These are phyloP conservation scores for Aspergillus spinulosporus DNA, from an alignment of 2,329 filamentous ascomycete species.

Conservation along the genomic window DNA sequence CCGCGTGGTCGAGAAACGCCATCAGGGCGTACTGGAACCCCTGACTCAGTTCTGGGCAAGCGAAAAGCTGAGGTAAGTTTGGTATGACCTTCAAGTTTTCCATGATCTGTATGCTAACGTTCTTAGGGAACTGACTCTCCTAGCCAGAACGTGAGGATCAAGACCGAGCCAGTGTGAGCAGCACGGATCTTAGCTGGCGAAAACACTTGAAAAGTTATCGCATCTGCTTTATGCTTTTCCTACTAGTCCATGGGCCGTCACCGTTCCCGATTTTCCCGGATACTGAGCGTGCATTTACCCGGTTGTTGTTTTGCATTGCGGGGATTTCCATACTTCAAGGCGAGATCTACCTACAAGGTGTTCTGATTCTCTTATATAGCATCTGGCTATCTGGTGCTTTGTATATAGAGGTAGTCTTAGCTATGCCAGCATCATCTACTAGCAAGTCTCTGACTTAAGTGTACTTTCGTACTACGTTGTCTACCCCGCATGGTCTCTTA, in stretches of 20 bases:
- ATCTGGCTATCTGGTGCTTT: conserved; percentile 3
- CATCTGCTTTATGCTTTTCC: conserved; percentile 1
- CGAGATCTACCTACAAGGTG: not conserved
- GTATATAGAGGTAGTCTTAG: conserved; percentile 11
- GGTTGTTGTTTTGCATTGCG: conserved; percentile 22
- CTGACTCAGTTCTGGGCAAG: conserved; percentile 69
- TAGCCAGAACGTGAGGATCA: conserved; percentile 41
- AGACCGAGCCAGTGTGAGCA: conserved; percentile 36
- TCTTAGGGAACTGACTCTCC: conserved; percentile 39
- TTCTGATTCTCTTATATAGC: conserved; percentile 6
- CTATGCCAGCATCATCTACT: not conserved
- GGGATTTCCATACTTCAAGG: too few relatives aligned
- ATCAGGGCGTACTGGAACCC: conserved; percentile 52
- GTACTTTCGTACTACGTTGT: not conserved
- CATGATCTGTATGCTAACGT: conserved; percentile 8
- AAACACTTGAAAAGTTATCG: not conserved
- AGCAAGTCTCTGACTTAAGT: not conserved
- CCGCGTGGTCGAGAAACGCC: conserved; percentile 31
- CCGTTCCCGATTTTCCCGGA: conserved; percentile 1
- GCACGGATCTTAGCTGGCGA: not conserved
- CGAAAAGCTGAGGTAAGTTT: conserved; percentile 66
- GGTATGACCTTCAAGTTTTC: not conserved
- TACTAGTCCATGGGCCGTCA: conserved; percentile 5
- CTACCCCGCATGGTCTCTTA: not conserved
- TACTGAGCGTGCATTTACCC: conserved; percentile 21